Evolutionary conservation across 805 yeast species (phyloP), one percentile per base, ranked within the genome.

Genomic region (Starmerella gropengiesseri): DNA sequence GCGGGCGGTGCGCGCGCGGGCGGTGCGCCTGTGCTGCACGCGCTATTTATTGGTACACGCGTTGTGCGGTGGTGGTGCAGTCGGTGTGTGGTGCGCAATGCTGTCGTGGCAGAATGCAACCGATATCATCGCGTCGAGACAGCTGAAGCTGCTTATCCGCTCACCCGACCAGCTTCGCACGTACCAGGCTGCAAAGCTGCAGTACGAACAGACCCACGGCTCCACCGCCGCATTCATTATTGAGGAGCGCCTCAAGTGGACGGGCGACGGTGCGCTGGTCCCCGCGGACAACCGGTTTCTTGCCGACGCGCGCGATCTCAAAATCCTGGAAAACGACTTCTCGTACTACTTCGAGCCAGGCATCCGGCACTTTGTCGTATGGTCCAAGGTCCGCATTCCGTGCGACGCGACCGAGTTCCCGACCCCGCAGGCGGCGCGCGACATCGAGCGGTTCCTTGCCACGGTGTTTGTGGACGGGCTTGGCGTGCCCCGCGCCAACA

Each of bases 351-450:
- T 75, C 42, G 75, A 65, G 29, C 48, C 53, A 3, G 68, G 68
- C 30, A 66, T 75, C 33, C 53, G 53, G 17, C 81, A 75, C 52
- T 55, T 74, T 31, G 75, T 78, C 30, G 71, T 75, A 14, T 75
- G 81, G 81, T 60, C 73, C 12, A 70, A 73, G 50, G 57, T 64
- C 19, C 58, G 60, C 7, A 67, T 73, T 12, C 68, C 70, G 7
- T 54, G 59, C 14, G 61, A 66, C 29, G 74, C 75, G 4, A 73
- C 69, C 45, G 51, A 49, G 41, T 44, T 39, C 25, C 52, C 53
- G 2, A 60, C 70, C 8, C 48, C 54, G 2, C 62, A 56, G 17
- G 64, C 73, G 1, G 52, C 63, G 20, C 52, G 37, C 1, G 37
- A 54, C 14, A 68, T 75, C 19, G 65, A 66, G 40, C 41, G 37